Evolutionary conservation across 495 filamentous ascomycete genomes (phyloP), one percentile per base, ranked within the genome.

Genomic region (Terfezia claveryi): DNA sequence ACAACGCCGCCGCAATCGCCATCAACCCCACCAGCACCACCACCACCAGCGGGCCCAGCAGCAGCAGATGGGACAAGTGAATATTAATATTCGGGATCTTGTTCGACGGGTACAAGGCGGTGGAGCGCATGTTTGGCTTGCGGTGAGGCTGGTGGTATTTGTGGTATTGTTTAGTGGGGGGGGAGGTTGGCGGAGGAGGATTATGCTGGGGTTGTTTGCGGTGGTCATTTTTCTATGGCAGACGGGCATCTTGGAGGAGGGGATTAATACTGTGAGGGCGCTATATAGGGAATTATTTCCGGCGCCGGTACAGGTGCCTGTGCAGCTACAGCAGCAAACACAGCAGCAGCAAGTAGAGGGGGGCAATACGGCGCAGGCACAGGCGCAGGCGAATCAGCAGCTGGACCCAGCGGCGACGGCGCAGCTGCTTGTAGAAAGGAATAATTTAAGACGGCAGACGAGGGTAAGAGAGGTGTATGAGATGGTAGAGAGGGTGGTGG

Each of bases 221-320:
- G 57, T 62, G 8, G 50, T 57, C 10, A 64, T 65, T 20, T 65
- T 65, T 50, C 59, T 65, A 37, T 65, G 63, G 63, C 59, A 65
- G 58, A 65, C 63, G 9, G 63, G 63, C 12, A 49, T 65, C 27
- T 54, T 64, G 36, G 58, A 64, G 17, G 58, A 61, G 17, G 4
- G 17, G 17, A 3, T 46, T 1, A 20, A 14, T 14, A 8, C 41
- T 20, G 41, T 8, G 14, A 14, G 41, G 14, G 17, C 41, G 14
- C 41, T 46, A 5, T 46, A 46, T 20, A 46, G 41, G 4, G 41
- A 46, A 20, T 14, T 46, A 14, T 46, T 46, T 20, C 41, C 41
- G 17, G 14, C 27, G 27, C 27, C 27, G 27, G 27, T 7, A 7
- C 27, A 32, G 7, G 27, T 32, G 2, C 27, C 27, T 32, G 27